Evolutionary conservation across 2,329 filamentous ascomycete species (phyloP).

Genomic region (Colletotrichum simmondsii): DNA sequence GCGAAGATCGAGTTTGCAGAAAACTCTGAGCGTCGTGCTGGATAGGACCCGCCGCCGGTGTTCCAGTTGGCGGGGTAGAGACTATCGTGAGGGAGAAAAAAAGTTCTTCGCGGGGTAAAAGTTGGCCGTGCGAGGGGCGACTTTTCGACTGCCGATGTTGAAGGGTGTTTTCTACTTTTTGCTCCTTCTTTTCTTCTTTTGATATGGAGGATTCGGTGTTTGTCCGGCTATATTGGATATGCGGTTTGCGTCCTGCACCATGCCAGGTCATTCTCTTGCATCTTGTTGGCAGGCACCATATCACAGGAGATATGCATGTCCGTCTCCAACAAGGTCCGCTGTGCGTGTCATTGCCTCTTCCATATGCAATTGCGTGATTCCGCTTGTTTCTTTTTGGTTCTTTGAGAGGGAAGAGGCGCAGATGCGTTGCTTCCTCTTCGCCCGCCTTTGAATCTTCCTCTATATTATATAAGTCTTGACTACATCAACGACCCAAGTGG

Average conservation of each 20-base stretch:
- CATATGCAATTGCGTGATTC: too few species aligned
- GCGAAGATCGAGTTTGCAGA: slow-evolving; percentile 6
- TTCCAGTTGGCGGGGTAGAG: slow-evolving; percentile 32
- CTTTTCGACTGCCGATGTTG: neutral
- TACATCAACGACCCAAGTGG: too few species aligned
- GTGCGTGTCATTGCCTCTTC: too few species aligned
- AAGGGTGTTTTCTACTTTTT: neutral
- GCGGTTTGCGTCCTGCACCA: neutral
- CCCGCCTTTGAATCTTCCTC: too few species aligned
- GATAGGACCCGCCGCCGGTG: slow-evolving; percentile 1
- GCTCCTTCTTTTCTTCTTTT: neutral
- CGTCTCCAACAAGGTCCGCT: neutral
- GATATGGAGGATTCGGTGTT: neutral
- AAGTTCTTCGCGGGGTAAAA: slow-evolving; percentile 5
- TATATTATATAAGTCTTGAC: too few species aligned
- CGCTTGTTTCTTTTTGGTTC: too few species aligned
- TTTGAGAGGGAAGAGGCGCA: too few species aligned
- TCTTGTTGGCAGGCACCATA: neutral
- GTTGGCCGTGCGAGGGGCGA: neutral
- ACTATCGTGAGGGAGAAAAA: neutral
- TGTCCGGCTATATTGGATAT: neutral
- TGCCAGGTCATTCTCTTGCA: neutral
- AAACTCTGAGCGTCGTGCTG: slow-evolving; percentile 4
- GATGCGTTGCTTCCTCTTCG: too few species aligned
- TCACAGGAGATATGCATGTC: neutral